Conservation (phyloP, 2,329 filamentous ascomycete genomes). For the Neofusicoccum sp. region DNA sequence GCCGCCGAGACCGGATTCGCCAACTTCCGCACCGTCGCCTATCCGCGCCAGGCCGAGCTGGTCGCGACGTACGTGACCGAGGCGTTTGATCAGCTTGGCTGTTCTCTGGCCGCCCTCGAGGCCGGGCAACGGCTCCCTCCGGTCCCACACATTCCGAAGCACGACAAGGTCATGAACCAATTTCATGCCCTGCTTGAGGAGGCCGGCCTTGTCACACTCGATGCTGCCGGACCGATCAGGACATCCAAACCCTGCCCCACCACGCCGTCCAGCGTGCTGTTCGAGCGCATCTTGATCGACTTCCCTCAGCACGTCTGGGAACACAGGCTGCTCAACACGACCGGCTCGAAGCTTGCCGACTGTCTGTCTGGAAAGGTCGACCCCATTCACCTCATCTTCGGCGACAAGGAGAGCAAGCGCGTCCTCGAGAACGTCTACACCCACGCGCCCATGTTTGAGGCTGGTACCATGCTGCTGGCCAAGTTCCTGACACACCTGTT, state of each 20-base stretch:
- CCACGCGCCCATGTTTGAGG: constrained; percentile 27
- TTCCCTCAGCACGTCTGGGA: constrained; percentile 12
- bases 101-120: not conserved
- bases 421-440: constrained; percentile 43
- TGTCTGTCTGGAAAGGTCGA: not conserved
- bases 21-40: not conserved
- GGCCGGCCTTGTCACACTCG: not conserved
- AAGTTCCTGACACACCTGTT: constrained; percentile 24
- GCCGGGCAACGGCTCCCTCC: not conserved
- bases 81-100: not conserved
- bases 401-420: constrained; percentile 26
- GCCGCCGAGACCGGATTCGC: not conserved
- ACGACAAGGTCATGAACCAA: not conserved
- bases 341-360: constrained; percentile 5
- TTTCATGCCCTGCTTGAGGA: not conserved
- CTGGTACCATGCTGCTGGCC: constrained; percentile 25
- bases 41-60: not conserved
- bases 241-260: not conserved
- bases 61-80: not conserved
- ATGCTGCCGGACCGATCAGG: not conserved
- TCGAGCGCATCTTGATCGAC: not conserved
- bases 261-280: not conserved
- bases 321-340: constrained; percentile 3
- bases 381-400: constrained; percentile 1
- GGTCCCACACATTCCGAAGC: not conserved